These are phyloP conservation scores for Xylaria hypoxylon DNA, from an alignment of 2,329 filamentous ascomycete genomes.

Conservation along the genomic window DNA sequence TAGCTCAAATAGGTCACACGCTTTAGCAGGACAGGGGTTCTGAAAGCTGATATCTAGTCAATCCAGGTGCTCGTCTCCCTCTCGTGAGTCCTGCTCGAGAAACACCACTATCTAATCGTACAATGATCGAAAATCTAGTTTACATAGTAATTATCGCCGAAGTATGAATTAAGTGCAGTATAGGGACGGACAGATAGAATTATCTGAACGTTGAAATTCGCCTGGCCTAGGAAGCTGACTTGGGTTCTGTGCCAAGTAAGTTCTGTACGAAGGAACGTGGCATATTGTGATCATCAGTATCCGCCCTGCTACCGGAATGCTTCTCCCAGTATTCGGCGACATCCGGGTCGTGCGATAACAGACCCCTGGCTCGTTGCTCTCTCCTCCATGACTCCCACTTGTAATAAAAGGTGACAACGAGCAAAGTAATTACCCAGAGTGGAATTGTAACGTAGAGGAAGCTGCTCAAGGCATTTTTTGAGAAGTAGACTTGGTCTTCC, in stretches of 20 bases:
- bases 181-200: not conserved
- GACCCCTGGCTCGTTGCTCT: constrained; percentile 18
- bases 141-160: not conserved
- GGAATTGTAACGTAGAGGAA: constrained; percentile 33
- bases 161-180: not conserved
- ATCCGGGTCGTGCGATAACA: constrained; percentile 25
- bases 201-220: not conserved
- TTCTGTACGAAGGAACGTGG: constrained; percentile 20
- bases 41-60: not conserved
- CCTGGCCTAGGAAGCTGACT: constrained; percentile 14
- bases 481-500: constrained; percentile 31
- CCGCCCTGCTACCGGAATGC: not conserved
- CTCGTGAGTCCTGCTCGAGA: not conserved
- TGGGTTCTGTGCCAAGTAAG: constrained; percentile 23
- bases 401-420: constrained; percentile 24
- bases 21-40: not conserved
- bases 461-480: constrained; percentile 20
- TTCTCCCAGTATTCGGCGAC: constrained; percentile 28
- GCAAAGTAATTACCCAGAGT: constrained; percentile 23
- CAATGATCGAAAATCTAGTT: not conserved
- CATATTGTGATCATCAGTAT: constrained; percentile 3
- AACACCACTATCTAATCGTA: not conserved
- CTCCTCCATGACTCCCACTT: constrained; percentile 33
- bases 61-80: not conserved
- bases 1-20: not conserved